These are phyloP conservation scores for Beauveria caledonica DNA, from an alignment of 2,329 filamentous ascomycete genomes.

Conservation along the genomic window DNA sequence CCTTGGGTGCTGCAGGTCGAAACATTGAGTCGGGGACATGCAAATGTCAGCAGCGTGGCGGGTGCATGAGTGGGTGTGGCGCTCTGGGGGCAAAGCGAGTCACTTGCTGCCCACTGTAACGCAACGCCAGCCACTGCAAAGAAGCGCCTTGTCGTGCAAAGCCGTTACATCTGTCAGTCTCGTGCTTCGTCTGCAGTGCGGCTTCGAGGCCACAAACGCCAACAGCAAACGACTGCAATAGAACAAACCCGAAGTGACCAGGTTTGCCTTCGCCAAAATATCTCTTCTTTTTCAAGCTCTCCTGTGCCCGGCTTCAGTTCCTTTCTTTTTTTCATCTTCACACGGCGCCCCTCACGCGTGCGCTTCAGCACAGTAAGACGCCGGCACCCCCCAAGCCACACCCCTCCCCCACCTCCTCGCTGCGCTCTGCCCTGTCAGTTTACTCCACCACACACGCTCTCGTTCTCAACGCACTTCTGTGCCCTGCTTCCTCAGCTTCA, in stretches of 20 bases:
- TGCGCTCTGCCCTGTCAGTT: neutral
- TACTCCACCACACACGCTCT: constrained; percentile 4
- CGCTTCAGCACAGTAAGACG: constrained; percentile 3
- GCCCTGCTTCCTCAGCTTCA: constrained; percentile 13
- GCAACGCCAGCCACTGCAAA: too few species aligned
- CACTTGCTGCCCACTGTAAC: neutral
- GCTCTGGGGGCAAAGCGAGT: neutral
- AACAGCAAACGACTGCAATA: neutral
- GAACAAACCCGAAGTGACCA: neutral
- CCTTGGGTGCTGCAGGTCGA: neutral
- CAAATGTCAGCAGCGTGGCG: neutral
- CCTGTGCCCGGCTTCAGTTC: neutral
- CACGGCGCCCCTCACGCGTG: neutral
- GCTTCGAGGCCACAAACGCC: neutral
- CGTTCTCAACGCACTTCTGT: constrained; percentile 10
- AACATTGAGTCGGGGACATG: neutral
- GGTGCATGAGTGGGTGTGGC: neutral
- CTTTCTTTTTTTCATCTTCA: neutral
- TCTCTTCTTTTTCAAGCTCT: neutral
- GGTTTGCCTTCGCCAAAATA: neutral
- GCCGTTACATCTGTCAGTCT: too few species aligned
- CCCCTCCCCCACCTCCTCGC: neutral
- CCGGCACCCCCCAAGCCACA: neutral
- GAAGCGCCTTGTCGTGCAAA: too few species aligned
- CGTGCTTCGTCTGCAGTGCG: too few species aligned